phyloP scores from a whole-genome alignment of 768 basidiomycete species.

The Naganishia randhawae region DNA sequence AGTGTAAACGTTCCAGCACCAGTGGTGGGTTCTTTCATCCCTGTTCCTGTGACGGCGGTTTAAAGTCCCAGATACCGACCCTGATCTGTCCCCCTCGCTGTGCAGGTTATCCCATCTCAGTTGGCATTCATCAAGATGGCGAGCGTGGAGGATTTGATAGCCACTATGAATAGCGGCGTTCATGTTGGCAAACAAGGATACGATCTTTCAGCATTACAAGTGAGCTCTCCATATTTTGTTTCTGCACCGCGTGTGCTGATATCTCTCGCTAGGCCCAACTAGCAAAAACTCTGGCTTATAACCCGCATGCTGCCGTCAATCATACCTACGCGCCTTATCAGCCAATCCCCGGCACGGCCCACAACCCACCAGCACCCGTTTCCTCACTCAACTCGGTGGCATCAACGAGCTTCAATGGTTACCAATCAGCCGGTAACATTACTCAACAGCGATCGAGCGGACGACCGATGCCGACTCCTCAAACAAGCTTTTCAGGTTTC shows the following conservation, averaged over 20 bases:
- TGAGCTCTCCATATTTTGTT: neutral
- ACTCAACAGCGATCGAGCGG: slow-evolving; percentile 2
- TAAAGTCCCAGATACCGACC: too few species aligned
- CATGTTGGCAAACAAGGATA: slow-evolving; percentile 21
- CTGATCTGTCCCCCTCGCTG: too few species aligned
- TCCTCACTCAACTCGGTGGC: slow-evolving; percentile 18
- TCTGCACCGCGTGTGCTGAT: neutral
- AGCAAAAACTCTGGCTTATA: slow-evolving; percentile 16
- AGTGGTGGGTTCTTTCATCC: too few species aligned
- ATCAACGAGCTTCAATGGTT: slow-evolving; percentile 7
- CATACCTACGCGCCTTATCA: slow-evolving; percentile 21
- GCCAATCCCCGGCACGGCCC: neutral
- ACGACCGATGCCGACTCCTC: slow-evolving; percentile 21
- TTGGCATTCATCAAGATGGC: slow-evolving; percentile 6
- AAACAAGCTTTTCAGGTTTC: slow-evolving; percentile 15
- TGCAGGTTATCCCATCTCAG: neutral
- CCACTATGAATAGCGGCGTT: slow-evolving; percentile 19
- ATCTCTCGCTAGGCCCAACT: slow-evolving; percentile 5
- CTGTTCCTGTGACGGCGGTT: too few species aligned
- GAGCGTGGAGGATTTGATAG: slow-evolving; percentile 22
- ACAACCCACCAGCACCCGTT: neutral
- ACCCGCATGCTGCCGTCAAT: slow-evolving; percentile 20
- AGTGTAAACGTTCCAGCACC: too few species aligned
- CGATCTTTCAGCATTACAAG: slow-evolving; percentile 6
- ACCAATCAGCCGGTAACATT: neutral